A percentile compares a stretch with the other conserved stretches of the same genome.
Evolutionary conservation across 345 rosid genomes (phyloP).

Genomic region (Ceriops zippeliana): DNA sequence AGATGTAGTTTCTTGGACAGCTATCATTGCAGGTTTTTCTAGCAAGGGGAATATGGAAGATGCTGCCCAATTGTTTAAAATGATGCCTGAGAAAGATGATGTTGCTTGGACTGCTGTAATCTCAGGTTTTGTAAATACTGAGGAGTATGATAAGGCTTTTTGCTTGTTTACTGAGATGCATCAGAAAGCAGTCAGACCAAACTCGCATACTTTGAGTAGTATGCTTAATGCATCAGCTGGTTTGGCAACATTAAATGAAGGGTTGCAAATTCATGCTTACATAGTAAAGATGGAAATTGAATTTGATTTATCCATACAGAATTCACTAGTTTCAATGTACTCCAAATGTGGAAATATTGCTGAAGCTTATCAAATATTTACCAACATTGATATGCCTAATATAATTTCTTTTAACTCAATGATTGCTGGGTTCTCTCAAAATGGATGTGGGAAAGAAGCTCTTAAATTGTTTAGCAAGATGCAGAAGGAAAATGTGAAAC

Average conservation of each 20-base stretch:
- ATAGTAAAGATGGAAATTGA: conserved; percentile 45
- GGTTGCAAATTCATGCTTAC: conserved; percentile 60
- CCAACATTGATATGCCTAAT: conserved; percentile 43
- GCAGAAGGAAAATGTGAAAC: conserved; percentile 43
- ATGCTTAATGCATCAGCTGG: conserved; percentile 68
- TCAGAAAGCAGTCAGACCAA: conserved; percentile 39
- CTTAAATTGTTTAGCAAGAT: conserved; percentile 44
- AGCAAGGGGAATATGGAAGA: conserved; percentile 38
- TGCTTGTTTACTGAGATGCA: conserved; percentile 59
- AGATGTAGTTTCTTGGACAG: conserved; percentile 77
- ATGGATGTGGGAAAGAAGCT: conserved; percentile 60
- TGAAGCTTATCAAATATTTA: conserved; percentile 54
- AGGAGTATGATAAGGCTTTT: conserved; percentile 49
- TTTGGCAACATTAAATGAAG: conserved; percentile 51
- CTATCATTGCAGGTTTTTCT: conserved; percentile 58
- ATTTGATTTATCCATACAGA: conserved; percentile 50
- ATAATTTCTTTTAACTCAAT: conserved; percentile 66
- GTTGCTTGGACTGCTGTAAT: conserved; percentile 75
- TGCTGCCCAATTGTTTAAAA: conserved; percentile 49
- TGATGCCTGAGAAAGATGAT: conserved; percentile 70
- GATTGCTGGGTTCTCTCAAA: conserved; percentile 68
- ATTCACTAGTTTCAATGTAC: conserved; percentile 65
- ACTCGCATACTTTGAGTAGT: conserved; percentile 54
- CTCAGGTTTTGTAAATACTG: conserved; percentile 62
- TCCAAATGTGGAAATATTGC: conserved; percentile 65